phyloP scores from a whole-genome alignment of 202 grass and related monocot genomes.

The Elaeis oleifera region DNA sequence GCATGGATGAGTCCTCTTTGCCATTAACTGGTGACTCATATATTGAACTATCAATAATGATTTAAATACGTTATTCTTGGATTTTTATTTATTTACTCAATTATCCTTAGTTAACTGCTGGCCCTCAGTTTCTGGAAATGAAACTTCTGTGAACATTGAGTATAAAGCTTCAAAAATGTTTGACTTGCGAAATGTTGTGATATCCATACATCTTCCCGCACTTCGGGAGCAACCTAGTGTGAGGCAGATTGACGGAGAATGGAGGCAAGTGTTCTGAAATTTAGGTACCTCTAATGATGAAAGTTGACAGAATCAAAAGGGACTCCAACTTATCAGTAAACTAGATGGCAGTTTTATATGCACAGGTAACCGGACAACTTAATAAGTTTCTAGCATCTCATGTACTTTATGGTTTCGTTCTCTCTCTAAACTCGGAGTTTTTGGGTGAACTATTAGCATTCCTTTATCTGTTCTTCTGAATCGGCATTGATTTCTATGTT shows the following conservation, averaged over 20 bases:
- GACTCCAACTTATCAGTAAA: too few species aligned
- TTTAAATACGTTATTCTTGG: neutral
- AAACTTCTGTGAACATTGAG: conserved; percentile 61
- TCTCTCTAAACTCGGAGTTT: too few species aligned
- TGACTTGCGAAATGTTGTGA: conserved; percentile 77
- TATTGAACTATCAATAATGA: conserved; percentile 3
- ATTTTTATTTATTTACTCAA: conserved; percentile 9
- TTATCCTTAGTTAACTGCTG: conserved; percentile 62
- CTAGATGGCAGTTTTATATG: too few species aligned
- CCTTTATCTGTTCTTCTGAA: too few species aligned
- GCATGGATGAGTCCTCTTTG: conserved; percentile 61
- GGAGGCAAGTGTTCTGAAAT: conserved; percentile 52
- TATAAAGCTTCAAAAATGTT: conserved; percentile 78
- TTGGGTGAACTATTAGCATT: too few species aligned
- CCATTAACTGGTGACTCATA: conserved; percentile 52
- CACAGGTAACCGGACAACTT: too few species aligned
- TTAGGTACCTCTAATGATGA: conserved; percentile 15
- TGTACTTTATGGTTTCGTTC: too few species aligned
- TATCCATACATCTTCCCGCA: conserved; percentile 72
- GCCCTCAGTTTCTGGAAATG: conserved; percentile 76
- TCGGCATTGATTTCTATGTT: too few species aligned
- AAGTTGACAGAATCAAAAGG: neutral
- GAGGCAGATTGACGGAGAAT: conserved; percentile 82
- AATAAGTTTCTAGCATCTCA: too few species aligned
- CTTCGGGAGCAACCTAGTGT: conserved; percentile 61